Conservation (phyloP, 1,139 yeast genomes). For the Protomyces lactucae-debilis region DNA sequence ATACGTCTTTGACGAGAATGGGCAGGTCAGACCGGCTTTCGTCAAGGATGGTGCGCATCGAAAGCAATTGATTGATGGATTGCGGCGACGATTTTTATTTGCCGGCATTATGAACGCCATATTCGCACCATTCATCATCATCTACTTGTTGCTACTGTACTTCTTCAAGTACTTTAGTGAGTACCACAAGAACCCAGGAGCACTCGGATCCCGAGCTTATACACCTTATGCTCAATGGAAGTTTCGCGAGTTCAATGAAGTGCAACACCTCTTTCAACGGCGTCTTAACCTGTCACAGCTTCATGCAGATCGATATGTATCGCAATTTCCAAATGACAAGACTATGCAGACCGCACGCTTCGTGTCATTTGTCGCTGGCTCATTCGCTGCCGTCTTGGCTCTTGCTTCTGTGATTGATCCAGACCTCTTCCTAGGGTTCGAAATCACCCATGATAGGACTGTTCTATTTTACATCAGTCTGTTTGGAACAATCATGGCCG, state of each 20-base stretch:
- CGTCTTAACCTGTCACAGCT: slow-evolving; percentile 71
- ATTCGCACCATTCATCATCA: slow-evolving; percentile 78
- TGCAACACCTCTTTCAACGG: slow-evolving; percentile 78
- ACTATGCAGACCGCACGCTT: slow-evolving; percentile 55
- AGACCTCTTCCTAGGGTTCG: slow-evolving; percentile 84
- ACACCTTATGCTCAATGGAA: slow-evolving; percentile 96
- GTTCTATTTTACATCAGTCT: slow-evolving; percentile 82
- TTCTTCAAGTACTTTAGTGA: slow-evolving; percentile 90
- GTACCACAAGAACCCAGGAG: slow-evolving; percentile 80
- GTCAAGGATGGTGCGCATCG: slow-evolving; percentile 60
- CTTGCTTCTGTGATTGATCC: slow-evolving; percentile 83
- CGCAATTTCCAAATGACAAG: slow-evolving; percentile 87
- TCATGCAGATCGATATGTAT: slow-evolving; percentile 75
- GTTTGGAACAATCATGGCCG: slow-evolving; percentile 77
- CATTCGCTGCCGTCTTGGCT: slow-evolving; percentile 82
- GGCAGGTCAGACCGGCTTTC: slow-evolving; percentile 72
- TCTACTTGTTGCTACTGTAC: slow-evolving; percentile 73
- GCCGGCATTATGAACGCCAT: slow-evolving; percentile 81
- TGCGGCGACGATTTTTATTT: slow-evolving; percentile 71
- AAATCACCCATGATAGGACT: slow-evolving; percentile 72
- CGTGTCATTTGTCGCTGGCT: slow-evolving; percentile 75
- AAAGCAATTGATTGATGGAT: slow-evolving; percentile 56
- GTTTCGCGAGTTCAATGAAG: slow-evolving; percentile 85
- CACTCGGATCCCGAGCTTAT: slow-evolving; percentile 79
- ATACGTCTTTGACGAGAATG: slow-evolving; percentile 74